Conservation (phyloP, 495 filamentous ascomycete genomes). For the Hyaloscypha bicolor region DNA sequence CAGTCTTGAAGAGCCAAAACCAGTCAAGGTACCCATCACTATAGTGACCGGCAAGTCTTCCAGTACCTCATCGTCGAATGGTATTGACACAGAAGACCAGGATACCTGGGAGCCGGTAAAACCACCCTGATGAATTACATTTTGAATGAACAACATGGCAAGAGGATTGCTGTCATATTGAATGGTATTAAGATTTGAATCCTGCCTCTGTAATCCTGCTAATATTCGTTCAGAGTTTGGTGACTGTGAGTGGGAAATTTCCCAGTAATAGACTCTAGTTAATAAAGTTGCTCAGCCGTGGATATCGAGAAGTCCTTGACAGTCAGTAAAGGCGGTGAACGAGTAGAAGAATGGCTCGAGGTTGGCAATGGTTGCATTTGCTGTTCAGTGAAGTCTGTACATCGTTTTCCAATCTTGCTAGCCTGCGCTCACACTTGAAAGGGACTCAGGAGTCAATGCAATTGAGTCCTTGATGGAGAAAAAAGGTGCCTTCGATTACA, state of each 20-base stretch:
- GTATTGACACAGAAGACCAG: constrained; percentile 33
- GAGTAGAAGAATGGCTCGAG: constrained; percentile 93
- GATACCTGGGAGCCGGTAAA: constrained; percentile 92
- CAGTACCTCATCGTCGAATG: not conserved
- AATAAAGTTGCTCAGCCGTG: constrained; percentile 55
- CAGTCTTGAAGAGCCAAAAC: constrained; percentile 34
- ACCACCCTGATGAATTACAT: constrained; percentile 97
- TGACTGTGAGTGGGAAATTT: constrained; percentile 65
- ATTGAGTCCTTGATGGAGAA: constrained; percentile 97
- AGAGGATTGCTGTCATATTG: constrained; percentile 96
- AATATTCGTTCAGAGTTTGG: constrained; percentile 71
- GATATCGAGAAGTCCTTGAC: constrained; percentile 96
- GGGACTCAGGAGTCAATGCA: constrained; percentile 88
- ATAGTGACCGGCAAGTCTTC: constrained; percentile 79
- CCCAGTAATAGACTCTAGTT: not conserved
- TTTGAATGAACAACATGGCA: constrained; percentile 88
- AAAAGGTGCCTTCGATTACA: constrained; percentile 94
- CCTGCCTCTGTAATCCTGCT: not conserved
- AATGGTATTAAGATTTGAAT: constrained; percentile 59
- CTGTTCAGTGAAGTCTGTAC: constrained; percentile 87
- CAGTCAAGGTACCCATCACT: constrained; percentile 81
- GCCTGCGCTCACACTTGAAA: constrained; percentile 37
- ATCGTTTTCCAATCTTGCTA: not conserved
- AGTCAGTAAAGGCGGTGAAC: constrained; percentile 78
- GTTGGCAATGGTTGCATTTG: constrained; percentile 97